Evolutionary conservation across 768 basidiomycete genomes (phyloP), one percentile per base, ranked within the genome.

Genomic region (Gymnopilus dilepis): DNA sequence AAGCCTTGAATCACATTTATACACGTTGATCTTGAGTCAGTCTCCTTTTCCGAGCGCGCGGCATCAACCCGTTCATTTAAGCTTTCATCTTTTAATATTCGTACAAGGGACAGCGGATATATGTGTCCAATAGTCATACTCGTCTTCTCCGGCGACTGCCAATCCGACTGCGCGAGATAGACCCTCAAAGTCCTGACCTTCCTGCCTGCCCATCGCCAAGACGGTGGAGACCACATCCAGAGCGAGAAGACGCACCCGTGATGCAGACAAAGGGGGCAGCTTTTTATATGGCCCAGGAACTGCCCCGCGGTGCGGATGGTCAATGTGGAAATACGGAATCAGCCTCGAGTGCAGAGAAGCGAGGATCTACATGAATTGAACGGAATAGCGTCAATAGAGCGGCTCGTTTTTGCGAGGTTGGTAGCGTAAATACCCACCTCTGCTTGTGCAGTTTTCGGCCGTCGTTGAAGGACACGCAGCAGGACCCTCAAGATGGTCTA

Each of bases 251-350:
- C 86, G 83, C 42, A 87, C 63, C 21, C 72, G 69, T 37, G 77
- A 74, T 13, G 58, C 43, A 21, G 75, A 62, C 2, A 59, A 34
- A 48, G 51, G 22, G 13, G 85, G 82, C n/a, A 97, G 76, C 70
- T 85, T 90, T 55, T 77, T 73, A 76, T 88, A 98, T 22, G 96
- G 96, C 0, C 96, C 97, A 15, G 78, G 76, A 31, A 95, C 69
- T 57, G 80, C 77, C 8, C 95, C 95, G 50, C 88, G 90, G 28
- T 77, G 77, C n/a, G 92, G 80, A 72, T 97, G 95, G 9, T 75
- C 77, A 45, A 96, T 81, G 68, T 79, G 80, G 76, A 97, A 98
- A 76, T 87, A 97, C 19, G 95, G 94, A 9, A 82, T 75, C 6
- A 97, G 78, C 22, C 89, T 86, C 17, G 85, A 80, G 60, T 80